Percentiles rank a stretch among this genome's conserved stretches.
These are phyloP conservation scores for Aspergillus sojae DNA, from an alignment of 2,329 filamentous ascomycete genomes.

Conservation along the genomic window DNA sequence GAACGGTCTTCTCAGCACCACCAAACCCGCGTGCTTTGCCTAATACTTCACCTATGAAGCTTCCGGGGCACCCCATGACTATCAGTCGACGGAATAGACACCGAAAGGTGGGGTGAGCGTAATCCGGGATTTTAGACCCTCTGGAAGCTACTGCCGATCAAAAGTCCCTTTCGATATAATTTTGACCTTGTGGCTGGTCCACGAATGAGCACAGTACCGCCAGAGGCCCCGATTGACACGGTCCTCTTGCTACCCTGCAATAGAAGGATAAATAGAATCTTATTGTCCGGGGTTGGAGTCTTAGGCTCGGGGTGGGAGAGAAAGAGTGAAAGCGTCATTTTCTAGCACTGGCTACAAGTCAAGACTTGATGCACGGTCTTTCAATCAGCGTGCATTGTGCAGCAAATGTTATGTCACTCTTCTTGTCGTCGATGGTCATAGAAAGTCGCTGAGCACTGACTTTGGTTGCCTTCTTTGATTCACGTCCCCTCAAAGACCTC, in stretches of 20 bases:
- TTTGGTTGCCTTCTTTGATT: constrained; percentile 18
- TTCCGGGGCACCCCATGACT: constrained; percentile 21
- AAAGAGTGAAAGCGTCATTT: neutral
- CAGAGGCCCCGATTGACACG: constrained; percentile 4
- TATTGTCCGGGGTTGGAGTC: neutral
- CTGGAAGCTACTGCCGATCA: neutral
- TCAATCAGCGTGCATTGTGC: constrained; percentile 3
- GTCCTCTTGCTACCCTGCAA: constrained; percentile 14
- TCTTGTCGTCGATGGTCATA: neutral
- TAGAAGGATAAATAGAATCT: constrained; percentile 4
- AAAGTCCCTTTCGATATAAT: constrained; percentile 3
- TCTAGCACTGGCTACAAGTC: neutral
- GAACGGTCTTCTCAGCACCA: constrained; percentile 3
- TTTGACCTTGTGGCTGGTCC: neutral
- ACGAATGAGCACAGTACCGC: constrained; percentile 5
- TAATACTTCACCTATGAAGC: constrained; percentile 13
- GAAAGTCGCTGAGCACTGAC: neutral
- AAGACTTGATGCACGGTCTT: neutral
- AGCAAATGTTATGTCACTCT: constrained; percentile 2
- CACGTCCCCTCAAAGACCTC: neutral
- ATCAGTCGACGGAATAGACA: constrained; percentile 4
- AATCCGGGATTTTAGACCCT: constrained; percentile 2
- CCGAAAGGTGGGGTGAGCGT: constrained; percentile 18
- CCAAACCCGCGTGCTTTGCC: constrained; percentile 9
- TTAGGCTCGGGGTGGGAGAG: neutral